A percentile compares a stretch with the other conserved stretches of the same genome.
These are phyloP conservation scores for Myxozyma neotropica DNA, from an alignment of 805 yeast species.

Conservation along the genomic window DNA sequence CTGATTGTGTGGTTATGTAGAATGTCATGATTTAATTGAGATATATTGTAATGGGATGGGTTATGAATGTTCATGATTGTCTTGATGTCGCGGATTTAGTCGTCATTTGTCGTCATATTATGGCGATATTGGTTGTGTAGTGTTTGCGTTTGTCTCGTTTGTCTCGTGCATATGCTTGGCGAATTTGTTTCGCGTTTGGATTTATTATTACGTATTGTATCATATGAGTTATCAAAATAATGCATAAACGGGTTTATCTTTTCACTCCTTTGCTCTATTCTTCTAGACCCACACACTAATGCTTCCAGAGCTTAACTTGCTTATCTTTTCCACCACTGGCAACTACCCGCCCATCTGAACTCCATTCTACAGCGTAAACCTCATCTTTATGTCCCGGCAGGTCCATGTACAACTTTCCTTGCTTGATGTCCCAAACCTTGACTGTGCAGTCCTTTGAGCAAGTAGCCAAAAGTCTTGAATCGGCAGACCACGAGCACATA, in stretches of 20 bases:
- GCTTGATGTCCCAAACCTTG: slow-evolving; percentile 93
- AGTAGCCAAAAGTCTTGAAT: slow-evolving; percentile 84
- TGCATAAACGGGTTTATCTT: too few relatives aligned
- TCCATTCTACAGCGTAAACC: slow-evolving; percentile 97
- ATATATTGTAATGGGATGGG: too few relatives aligned
- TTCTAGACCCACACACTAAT: slow-evolving; percentile 36
- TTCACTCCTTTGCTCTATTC: background rate
- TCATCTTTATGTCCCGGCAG: slow-evolving; percentile 96
- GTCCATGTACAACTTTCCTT: slow-evolving; percentile 81
- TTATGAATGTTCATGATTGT: background rate
- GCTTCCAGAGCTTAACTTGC: slow-evolving; percentile 90
- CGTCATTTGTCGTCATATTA: too few relatives aligned
- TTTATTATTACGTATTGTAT: too few relatives aligned
- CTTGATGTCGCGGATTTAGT: background rate
- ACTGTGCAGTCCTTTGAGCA: slow-evolving; percentile 95
- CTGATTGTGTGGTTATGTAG: slow-evolving; percentile 57
- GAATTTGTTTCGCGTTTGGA: too few relatives aligned
- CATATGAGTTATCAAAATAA: too few relatives aligned
- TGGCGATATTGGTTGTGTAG: too few relatives aligned
- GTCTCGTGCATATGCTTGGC: too few relatives aligned
- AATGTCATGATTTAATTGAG: background rate
- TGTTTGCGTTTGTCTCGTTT: too few relatives aligned
- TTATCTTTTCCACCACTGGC: slow-evolving; percentile 99
- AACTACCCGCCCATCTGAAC: slow-evolving; percentile 88
- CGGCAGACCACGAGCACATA: slow-evolving; percentile 97